phyloP scores from a whole-genome alignment of 768 basidiomycete genomes.

The Pisolithus tinctorius region DNA sequence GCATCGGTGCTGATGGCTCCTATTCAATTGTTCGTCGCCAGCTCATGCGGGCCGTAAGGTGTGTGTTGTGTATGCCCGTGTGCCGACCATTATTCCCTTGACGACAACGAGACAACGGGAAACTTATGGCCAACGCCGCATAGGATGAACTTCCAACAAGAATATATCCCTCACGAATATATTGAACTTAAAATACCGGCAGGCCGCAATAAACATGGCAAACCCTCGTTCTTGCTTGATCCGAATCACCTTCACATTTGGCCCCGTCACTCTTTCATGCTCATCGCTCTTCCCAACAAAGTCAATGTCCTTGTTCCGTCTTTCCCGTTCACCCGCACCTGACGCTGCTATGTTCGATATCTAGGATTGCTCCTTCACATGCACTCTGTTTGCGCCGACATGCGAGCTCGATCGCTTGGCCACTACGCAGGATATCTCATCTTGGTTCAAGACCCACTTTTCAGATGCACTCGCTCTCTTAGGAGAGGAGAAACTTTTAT shows the following conservation, averaged over 20 bases:
- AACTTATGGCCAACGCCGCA: slow-evolving; percentile 9
- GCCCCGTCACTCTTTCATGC: slow-evolving; percentile 99
- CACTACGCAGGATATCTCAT: slow-evolving; percentile 47
- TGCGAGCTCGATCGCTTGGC: slow-evolving; percentile 63
- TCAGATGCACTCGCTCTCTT: slow-evolving; percentile 83
- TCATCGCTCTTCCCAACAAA: slow-evolving; percentile 96
- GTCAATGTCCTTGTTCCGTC: slow-evolving; percentile 38
- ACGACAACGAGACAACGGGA: not conserved
- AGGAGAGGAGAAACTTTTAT: slow-evolving; percentile 69
- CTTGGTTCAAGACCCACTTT: slow-evolving; percentile 82
- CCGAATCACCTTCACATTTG: slow-evolving; percentile 97
- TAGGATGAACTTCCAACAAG: slow-evolving; percentile 94
- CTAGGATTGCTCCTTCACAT: slow-evolving; percentile 95
- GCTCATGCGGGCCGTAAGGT: slow-evolving; percentile 94
- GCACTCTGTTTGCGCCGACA: slow-evolving; percentile 90
- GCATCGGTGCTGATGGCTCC: slow-evolving; percentile 91
- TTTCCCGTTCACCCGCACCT: slow-evolving; percentile 17
- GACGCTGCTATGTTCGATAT: slow-evolving; percentile 13
- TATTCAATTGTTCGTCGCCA: slow-evolving; percentile 87
- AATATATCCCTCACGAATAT: slow-evolving; percentile 94
- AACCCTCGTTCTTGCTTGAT: slow-evolving; percentile 75
- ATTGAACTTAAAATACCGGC: slow-evolving; percentile 95
- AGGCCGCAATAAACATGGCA: slow-evolving; percentile 52
- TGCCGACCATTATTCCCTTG: not conserved
- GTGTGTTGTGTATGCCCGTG: slow-evolving; percentile 20